Evolutionary conservation across 225 moss, liverwort and hornwort species (phyloP).

Genomic region (Takakia lepidozioides): DNA sequence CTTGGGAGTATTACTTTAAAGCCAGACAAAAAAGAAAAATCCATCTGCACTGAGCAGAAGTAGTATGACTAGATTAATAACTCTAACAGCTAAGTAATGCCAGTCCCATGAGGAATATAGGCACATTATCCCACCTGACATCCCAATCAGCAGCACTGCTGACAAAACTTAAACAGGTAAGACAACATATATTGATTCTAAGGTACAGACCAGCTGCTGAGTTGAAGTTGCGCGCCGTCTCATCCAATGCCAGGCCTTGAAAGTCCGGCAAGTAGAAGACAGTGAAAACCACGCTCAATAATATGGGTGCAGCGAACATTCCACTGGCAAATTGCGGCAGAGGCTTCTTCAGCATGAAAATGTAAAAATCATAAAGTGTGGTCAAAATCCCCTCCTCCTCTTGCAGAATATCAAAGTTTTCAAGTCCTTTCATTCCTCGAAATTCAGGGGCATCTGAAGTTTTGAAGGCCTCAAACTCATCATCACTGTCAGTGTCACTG

Average conservation of each 20-base stretch:
- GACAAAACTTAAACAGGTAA: too few relatives aligned
- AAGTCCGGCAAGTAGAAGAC: conserved; percentile 65
- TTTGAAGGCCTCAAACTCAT: conserved; percentile 66
- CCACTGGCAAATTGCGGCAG: conserved; percentile 53
- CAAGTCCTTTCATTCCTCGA: conserved; percentile 48
- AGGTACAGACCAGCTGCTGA: conserved; percentile 17
- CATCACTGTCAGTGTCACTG: conserved; percentile 57
- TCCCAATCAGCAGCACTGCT: too few relatives aligned
- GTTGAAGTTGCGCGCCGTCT: conserved; percentile 59
- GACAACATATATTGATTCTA: too few relatives aligned
- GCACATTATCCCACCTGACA: too few relatives aligned
- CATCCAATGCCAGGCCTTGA: conserved; percentile 65
- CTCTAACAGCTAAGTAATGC: too few relatives aligned
- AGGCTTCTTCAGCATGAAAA: conserved; percentile 72
- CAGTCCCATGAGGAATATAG: too few relatives aligned
- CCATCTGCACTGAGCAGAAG: too few relatives aligned
- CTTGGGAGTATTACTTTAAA: too few relatives aligned
- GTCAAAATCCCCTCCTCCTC: conserved; percentile 40
- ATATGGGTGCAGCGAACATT: conserved; percentile 67
- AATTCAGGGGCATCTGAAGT: conserved; percentile 65
- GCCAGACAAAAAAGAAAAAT: too few relatives aligned
- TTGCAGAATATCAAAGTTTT: conserved; percentile 52
- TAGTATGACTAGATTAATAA: too few relatives aligned
- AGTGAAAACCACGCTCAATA: conserved; percentile 56
- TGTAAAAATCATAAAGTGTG: conserved; percentile 55